Percentiles rank a stretch among this genome's conserved stretches.
Conservation (phyloP, 2,329 filamentous ascomycete genomes). For the Aulographum hederae region DNA sequence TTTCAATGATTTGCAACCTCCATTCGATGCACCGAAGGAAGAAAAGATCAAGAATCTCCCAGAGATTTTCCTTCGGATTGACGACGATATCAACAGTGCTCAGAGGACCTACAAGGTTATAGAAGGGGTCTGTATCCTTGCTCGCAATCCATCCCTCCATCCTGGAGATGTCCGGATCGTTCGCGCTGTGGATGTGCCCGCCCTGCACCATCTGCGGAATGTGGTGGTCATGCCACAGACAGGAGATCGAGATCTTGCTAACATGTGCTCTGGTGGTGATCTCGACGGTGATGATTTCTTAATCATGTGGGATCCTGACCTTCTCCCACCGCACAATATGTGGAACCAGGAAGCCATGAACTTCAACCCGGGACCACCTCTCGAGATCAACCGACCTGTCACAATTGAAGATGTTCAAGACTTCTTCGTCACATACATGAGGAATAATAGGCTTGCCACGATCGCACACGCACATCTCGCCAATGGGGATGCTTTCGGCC, state of each 20-base stretch:
- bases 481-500: constrained; percentile 51
- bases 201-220: constrained; percentile 60
- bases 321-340: constrained; percentile 40
- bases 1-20: constrained; percentile 27
- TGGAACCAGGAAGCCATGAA: constrained; percentile 68
- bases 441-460: constrained; percentile 61
- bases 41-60: constrained; percentile 41
- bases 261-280: constrained; percentile 93
- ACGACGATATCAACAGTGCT: constrained; percentile 32
- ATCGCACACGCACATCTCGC: constrained; percentile 76
- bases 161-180: constrained; percentile 85
- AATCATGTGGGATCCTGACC: constrained; percentile 68
- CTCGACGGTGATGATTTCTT: constrained; percentile 93
- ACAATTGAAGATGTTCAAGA: constrained; percentile 54
- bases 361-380: constrained; percentile 42
- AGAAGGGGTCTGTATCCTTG: constrained; percentile 62
- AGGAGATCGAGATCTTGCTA: constrained; percentile 69
- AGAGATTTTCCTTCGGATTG: constrained; percentile 78
- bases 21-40: constrained; percentile 13
- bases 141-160: constrained; percentile 85
- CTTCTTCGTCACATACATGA: constrained; percentile 88
- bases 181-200: constrained; percentile 55
- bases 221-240: constrained; percentile 74
- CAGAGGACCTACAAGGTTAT: constrained; percentile 39
- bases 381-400: constrained; percentile 41